Evolutionary conservation across 1,284 basidiomycete species (phyloP), one percentile per base, ranked within the genome.

Genomic region (Inonotus hispidus): DNA sequence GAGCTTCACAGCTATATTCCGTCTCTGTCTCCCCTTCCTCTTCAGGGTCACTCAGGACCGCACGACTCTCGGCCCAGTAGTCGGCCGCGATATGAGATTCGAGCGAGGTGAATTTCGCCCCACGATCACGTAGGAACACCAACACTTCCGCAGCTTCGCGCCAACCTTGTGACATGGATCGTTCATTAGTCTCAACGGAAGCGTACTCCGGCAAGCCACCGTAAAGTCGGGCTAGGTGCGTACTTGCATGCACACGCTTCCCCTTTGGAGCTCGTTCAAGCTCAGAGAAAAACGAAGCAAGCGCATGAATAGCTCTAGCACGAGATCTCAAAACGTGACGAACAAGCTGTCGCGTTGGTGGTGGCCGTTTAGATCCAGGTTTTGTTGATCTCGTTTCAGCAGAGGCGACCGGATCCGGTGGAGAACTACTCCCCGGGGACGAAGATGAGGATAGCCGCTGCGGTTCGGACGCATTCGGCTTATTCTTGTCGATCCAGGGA

Each of bases 241-340:
- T 68, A 43, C 82, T 84, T 21, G 87, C 85, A 60, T 74, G 72
- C 6, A 90, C 77, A 32, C 73, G 77, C 72, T 77, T 81, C 50
- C 72, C 70, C 47, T 72, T 74, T 3, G 77, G 77, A 50, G 70
- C 69, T 13, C 70, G 73, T 63, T 88, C 84, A 35, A 95, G 76
- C 62, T 87, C 81, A 50, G 83, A 79, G 60, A 95, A 82, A 68
- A 91, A 86, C 50, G 74, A 72, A 4, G 86, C 84, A 14, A 95
- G 81, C 3, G 87, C 84, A 61, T 84, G 84, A 25, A 87, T 82
- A 14, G 92, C 92, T 69, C 92, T 85, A 2, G 86, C 81, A 16
- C 93, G 86, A 23, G 88, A 87, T 25, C 90, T 82, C 54, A 95
- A 77, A 54, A 95, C 89, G 73, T 95, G 92, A 21, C 90, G 86